Base-by-base conservation (phyloP, 306 rosid species). In the Cucurbita pepo region DNA sequence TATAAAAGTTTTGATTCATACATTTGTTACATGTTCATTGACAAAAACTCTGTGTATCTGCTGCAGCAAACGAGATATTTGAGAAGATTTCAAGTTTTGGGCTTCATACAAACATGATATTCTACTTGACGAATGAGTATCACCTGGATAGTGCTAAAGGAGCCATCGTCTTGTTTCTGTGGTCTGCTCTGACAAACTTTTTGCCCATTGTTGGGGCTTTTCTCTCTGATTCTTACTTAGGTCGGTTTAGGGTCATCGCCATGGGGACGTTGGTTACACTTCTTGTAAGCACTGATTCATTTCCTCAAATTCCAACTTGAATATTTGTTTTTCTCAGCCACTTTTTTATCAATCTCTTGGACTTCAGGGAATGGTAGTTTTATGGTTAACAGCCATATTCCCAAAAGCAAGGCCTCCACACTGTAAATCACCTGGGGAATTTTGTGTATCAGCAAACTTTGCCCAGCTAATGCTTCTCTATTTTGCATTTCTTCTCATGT, bases 21-120 rank as follows among this genome's bases (percentile, higher is more conserved):
- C 2, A 59, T 64, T 18, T 16, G 16, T 15, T n/a, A 53, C 10
- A 16, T 36, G 44, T 6, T 71, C 62, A 71, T 18, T 76, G 6
- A 48, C 56, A 11, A 3, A 43, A 40, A 22, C 47, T 18, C 47
- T 18, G 50, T 60, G 1, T 7, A 10, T 78, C 56, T 59, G 74
- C 88, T 59, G 74, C 88, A 92, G 96, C 85, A 67, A 92, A 92
- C 14, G 96, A 92, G 88, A 48, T 88, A 14, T 79, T 92, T 70
- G 96, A 92, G 65, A 90, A 86, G 81, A 90, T 88, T 54, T 87
- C 98, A 59, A 87, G 70, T 63, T 53, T 58, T 38, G 96, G 98
- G 41, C 88, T 88, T 41, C 88, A 81, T 51, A 81, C 82, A 44
- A 90, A 92, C 72, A 90, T 92, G 95, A 83, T 83, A 36, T 3